A percentile compares a stretch with the other conserved stretches of the same genome.
Conservation (phyloP, 202 grass and related monocot genomes). For the Schoenoplectus triqueter region DNA sequence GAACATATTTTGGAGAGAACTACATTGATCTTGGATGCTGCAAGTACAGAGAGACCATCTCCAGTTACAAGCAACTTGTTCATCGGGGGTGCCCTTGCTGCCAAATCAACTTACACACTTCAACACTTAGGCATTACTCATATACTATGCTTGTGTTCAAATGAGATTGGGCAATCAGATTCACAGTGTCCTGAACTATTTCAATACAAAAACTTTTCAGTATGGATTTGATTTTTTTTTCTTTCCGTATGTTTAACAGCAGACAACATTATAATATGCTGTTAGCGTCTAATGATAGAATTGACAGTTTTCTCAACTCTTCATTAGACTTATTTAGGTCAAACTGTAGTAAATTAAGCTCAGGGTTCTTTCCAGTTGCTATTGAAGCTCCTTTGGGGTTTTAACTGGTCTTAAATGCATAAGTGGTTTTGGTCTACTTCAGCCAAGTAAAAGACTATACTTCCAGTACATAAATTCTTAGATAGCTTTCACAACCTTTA, state of each 20-base stretch:
- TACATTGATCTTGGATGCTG: conserved; percentile 75
- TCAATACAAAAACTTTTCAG: conserved; percentile 94
- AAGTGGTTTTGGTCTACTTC: not conserved
- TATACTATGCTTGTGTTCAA: conserved; percentile 94
- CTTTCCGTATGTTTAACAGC: conserved; percentile 19
- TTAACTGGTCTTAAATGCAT: conserved; percentile 18
- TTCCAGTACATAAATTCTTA: not conserved
- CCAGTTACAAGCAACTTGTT: conserved; percentile 72
- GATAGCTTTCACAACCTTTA: conserved; percentile 35
- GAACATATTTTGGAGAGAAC: conserved; percentile 97
- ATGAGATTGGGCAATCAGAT: conserved; percentile 99
- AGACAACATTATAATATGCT: not conserved
- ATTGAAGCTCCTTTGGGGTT: conserved; percentile 8
- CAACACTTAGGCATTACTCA: conserved; percentile 89
- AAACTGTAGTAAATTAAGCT: conserved; percentile 4
- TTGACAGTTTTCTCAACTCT: not conserved
- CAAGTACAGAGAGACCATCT: conserved; percentile 86
- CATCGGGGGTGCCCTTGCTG: conserved; percentile 89
- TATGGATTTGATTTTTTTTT: conserved; percentile 45
- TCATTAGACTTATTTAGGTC: conserved; percentile 6
- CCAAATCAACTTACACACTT: conserved; percentile 88
- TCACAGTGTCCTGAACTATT: conserved; percentile 91
- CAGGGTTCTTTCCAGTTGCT: not conserved
- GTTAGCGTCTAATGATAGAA: not conserved
- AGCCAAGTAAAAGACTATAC: not conserved